Evolutionary conservation across 1,284 basidiomycete species (phyloP).

Genomic region (Lentinula novae-zelandiae): DNA sequence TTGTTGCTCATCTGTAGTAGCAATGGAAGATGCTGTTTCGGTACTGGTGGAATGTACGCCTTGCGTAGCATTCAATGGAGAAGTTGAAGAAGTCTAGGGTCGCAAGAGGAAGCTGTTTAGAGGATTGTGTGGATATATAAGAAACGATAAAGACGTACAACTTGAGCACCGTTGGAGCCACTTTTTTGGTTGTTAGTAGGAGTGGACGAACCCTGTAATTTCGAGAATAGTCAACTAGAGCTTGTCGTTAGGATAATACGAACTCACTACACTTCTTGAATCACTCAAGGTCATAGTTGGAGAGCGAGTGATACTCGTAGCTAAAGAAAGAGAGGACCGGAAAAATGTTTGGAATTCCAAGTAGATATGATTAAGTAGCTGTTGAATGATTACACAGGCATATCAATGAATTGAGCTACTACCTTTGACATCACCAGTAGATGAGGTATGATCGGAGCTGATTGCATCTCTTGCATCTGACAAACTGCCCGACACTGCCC

Average conservation of each 20-base stretch:
- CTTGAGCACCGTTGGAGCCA: not conserved
- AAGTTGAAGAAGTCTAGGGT: not conserved
- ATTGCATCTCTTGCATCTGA: not conserved
- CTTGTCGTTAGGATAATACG: not conserved
- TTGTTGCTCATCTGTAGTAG: not conserved
- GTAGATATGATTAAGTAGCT: not conserved
- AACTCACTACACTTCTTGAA: not conserved
- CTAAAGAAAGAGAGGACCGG: not conserved
- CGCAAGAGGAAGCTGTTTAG: not conserved
- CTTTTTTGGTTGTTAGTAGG: conserved; percentile 2
- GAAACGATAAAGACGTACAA: not conserved
- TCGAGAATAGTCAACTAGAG: not conserved
- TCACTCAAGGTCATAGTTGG: not conserved
- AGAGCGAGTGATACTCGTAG: not conserved
- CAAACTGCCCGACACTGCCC: not conserved
- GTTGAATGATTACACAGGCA: not conserved
- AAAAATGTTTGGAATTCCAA: not conserved
- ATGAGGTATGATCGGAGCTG: not conserved
- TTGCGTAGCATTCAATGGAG: not conserved
- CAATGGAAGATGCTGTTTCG: not conserved
- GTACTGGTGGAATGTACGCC: not conserved
- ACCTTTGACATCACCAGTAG: conserved; percentile 3
- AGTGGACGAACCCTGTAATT: not conserved
- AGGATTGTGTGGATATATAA: not conserved
- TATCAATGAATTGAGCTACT: not conserved